Base-by-base conservation (phyloP, 1,284 basidiomycete species). In the Naganishia albida region DNA sequence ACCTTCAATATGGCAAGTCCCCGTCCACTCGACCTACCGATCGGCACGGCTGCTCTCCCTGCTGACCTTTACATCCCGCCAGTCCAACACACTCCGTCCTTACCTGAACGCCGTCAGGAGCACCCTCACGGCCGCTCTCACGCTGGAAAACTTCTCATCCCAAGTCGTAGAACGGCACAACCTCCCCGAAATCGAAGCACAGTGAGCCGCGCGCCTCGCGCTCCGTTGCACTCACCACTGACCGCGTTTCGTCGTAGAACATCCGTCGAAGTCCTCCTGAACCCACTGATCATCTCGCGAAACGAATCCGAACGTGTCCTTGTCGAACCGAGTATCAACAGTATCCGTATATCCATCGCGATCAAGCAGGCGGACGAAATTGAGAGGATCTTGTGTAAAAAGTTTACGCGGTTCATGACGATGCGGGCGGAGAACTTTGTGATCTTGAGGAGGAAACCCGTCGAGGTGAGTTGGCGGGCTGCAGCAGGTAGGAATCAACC, bases 301-400 rank as follows among this genome's bases (percentile, higher is more conserved):
- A 98, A 97, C 78, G 93, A 98, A 81, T 90, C 93, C 73, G 96
- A 99, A 78, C 88, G 89, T 67, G 95, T 99, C 67, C 82, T 98
- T 71, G 93, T 99, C 80, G 96, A 99, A 80, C 89, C 95, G 0
- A 92, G 90, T 0, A 87, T 99, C 80, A 99, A 99, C 82, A 96
- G 93, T 1, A 90, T 99, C 74, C 88, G 96, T 38, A 83, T 99
- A 69, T 91, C 88, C 78, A 98, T 99, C 81, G 91, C 88, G 80
- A 98, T 99, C 80, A 99, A 99, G 81, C 96, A 99, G 77, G 94
- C 96, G 30, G 96, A 99, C 80, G 96, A 99, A 81, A 97, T 97
- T 71, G 96, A 99, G 79, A 86, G 90, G 67, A 96, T 99, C 71
- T 82, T 99, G 49, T 96, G 93, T 75, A 92, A 97, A 82, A 94